phyloP scores from a whole-genome alignment of 2,329 filamentous ascomycete genomes.

The Aspergillus spinulosporus region DNA sequence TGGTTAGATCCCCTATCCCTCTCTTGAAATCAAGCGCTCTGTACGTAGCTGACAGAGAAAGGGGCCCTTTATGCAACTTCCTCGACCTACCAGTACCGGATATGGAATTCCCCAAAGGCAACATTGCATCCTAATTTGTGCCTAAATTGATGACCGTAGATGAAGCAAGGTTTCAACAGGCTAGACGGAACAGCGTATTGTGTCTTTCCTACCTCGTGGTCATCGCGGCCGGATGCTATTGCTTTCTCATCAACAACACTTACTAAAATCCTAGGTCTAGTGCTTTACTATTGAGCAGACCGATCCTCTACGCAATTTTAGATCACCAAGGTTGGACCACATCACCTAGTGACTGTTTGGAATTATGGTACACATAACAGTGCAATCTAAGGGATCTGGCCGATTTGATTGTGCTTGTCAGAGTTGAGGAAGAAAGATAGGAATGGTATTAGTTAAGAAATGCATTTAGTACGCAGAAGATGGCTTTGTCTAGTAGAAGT shows the following conservation, averaged over 20 bases:
- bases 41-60: neutral
- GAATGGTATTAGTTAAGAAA: too few relatives aligned
- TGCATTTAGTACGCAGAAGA: too few relatives aligned
- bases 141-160: neutral
- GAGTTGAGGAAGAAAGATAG: too few relatives aligned
- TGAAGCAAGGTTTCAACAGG: neutral
- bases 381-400: too few relatives aligned
- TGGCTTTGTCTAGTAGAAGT: too few relatives aligned
- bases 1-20: neutral
- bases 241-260: neutral
- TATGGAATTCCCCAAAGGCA: neutral
- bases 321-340: too few relatives aligned
- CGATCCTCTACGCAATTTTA: too few relatives aligned
- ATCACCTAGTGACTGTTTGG: too few relatives aligned
- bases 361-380: too few relatives aligned
- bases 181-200: neutral
- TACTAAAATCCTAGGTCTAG: too few relatives aligned
- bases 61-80: neutral
- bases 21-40: neutral
- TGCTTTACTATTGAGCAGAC: too few relatives aligned
- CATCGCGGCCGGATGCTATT: neutral
- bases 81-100: neutral
- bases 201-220: neutral
- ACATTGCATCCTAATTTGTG: neutral
- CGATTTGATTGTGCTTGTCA: too few relatives aligned